phyloP scores from a whole-genome alignment of 2,329 filamentous ascomycete genomes.

The Hortaea werneckii region DNA sequence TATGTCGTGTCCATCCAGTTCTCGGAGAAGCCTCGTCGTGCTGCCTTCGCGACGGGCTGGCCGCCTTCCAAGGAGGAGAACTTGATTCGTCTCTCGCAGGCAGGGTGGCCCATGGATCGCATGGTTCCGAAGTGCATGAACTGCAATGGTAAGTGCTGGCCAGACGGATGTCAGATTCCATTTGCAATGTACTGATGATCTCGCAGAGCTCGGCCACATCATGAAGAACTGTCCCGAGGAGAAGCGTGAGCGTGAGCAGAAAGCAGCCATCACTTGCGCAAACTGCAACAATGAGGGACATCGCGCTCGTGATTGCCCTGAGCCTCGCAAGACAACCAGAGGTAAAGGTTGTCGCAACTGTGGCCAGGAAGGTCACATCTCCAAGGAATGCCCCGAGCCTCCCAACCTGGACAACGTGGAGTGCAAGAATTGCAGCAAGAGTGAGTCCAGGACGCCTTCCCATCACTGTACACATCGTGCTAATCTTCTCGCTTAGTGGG shows the following conservation, averaged over 20 bases:
- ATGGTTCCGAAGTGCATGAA: conserved; percentile 42
- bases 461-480: background rate
- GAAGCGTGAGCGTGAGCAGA: conserved; percentile 27
- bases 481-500: conserved; percentile 10
- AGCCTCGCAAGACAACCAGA: conserved; percentile 30
- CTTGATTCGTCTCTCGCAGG: conserved; percentile 39
- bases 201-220: conserved; percentile 39
- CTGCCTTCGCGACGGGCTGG: conserved; percentile 38
- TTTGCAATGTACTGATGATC: background rate
- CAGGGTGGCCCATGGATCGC: conserved; percentile 42
- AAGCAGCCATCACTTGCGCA: conserved; percentile 37
- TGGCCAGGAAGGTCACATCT: conserved; percentile 28
- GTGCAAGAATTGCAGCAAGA: conserved; percentile 24
- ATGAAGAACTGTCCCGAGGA: conserved; percentile 40
- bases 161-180: background rate
- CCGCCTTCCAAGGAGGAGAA: conserved; percentile 41
- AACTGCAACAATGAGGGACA: conserved; percentile 46
- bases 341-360: conserved; percentile 34
- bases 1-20: conserved; percentile 43
- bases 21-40: conserved; percentile 36
- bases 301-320: conserved; percentile 52
- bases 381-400: conserved; percentile 33
- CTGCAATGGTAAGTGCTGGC: conserved; percentile 27
- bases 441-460: conserved; percentile 20
- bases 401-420: conserved; percentile 23